phyloP scores from a whole-genome alignment of 2,329 filamentous ascomycete species.

The Paecilomyces sp. region DNA sequence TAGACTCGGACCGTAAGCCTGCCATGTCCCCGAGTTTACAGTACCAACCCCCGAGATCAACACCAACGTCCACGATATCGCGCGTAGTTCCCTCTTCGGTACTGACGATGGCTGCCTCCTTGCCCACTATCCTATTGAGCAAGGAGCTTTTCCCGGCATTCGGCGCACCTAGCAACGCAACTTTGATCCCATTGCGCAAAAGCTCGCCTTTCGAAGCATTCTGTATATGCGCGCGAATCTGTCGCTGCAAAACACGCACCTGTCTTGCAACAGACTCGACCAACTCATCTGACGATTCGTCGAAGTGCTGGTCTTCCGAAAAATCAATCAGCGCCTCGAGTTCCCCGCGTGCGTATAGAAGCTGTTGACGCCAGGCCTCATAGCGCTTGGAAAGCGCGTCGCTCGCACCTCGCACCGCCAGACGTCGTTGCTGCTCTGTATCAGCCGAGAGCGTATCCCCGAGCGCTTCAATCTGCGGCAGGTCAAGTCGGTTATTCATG shows the following conservation, averaged over 20 bases:
- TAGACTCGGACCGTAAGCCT: constrained; percentile 57
- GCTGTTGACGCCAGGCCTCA: constrained; percentile 68
- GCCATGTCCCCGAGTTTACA: constrained; percentile 96
- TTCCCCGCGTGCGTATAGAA: constrained; percentile 79
- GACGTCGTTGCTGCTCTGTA: constrained; percentile 86
- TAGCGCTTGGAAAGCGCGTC: constrained; percentile 67
- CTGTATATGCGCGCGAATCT: constrained; percentile 62
- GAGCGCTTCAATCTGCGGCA: constrained; percentile 70
- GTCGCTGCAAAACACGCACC: constrained; percentile 52
- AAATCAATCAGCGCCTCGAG: constrained; percentile 96
- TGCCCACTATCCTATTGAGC: constrained; percentile 80
- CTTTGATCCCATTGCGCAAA: constrained; percentile 72
- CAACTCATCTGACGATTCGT: constrained; percentile 71
- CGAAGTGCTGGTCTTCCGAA: constrained; percentile 93
- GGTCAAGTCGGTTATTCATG: constrained; percentile 72
- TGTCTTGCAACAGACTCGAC: constrained; percentile 62
- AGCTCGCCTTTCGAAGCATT: constrained; percentile 80
- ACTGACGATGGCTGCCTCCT: constrained; percentile 93
- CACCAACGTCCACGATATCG: constrained; percentile 84
- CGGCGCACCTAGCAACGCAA: constrained; percentile 82
- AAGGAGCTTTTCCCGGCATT: constrained; percentile 94
- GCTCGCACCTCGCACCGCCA: constrained; percentile 72
- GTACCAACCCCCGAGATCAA: constrained; percentile 84
- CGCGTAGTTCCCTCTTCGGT: constrained; percentile 87
- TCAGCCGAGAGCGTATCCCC: constrained; percentile 57